Evolutionary conservation across 2,329 filamentous ascomycete species (phyloP).

Genomic region (Colletotrichum costaricense): DNA sequence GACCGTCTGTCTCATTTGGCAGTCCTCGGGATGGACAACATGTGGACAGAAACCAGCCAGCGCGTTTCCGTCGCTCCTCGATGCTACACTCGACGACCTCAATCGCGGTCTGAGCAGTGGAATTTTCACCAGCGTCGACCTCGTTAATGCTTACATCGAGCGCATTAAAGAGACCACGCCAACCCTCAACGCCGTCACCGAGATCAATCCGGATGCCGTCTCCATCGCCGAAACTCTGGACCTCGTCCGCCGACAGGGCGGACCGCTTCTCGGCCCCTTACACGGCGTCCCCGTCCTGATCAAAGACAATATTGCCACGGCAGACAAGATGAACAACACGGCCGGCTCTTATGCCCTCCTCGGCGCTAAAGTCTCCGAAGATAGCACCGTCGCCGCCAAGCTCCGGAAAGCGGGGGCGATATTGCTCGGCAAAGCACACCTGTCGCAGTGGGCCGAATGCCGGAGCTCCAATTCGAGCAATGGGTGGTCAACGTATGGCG

Average conservation of each 20-base stretch:
- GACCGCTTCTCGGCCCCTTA: slow-evolving; percentile 44
- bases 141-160: slow-evolving; percentile 45
- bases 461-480: slow-evolving; percentile 67
- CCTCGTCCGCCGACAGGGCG: slow-evolving; percentile 36
- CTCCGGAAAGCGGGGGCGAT: slow-evolving; percentile 71
- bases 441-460: slow-evolving; percentile 74
- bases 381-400: slow-evolving; percentile 69
- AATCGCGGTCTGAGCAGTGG: slow-evolving; percentile 40
- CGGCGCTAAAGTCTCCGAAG: slow-evolving; percentile 65
- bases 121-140: slow-evolving; percentile 44
- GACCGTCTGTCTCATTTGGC: not conserved
- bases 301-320: slow-evolving; percentile 76
- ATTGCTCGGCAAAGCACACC: slow-evolving; percentile 74
- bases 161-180: slow-evolving; percentile 46
- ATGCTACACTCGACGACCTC: slow-evolving; percentile 8
- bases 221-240: slow-evolving; percentile 51
- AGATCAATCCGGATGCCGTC: slow-evolving; percentile 52
- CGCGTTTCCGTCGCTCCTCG: not conserved
- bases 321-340: slow-evolving; percentile 71
- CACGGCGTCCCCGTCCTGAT: slow-evolving; percentile 75
- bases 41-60: not conserved
- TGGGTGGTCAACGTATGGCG: slow-evolving; percentile 74
- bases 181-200: slow-evolving; percentile 43
- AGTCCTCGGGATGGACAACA: not conserved
- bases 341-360: slow-evolving; percentile 73